These are phyloP conservation scores for Pulveroboletus sp. DNA, from an alignment of 768 basidiomycete genomes.

Conservation along the genomic window DNA sequence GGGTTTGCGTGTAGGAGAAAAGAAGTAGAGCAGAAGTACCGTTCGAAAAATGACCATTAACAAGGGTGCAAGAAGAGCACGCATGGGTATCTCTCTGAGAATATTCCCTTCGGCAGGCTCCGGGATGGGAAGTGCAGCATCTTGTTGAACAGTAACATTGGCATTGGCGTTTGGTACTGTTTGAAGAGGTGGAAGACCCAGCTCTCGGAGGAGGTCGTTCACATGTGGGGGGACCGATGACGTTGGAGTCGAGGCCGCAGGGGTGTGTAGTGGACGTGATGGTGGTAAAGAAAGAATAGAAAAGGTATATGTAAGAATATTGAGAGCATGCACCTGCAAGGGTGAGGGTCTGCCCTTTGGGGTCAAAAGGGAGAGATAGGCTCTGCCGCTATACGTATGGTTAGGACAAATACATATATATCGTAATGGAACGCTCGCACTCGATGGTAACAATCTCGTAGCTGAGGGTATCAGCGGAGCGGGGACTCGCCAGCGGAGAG, in stretches of 20 bases:
- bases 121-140: slow-evolving; percentile 13
- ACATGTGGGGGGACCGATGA: slow-evolving; percentile 44
- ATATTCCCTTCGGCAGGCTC: slow-evolving; percentile 29
- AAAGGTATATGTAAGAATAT: slow-evolving; percentile 36
- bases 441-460: slow-evolving; percentile 27
- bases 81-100: slow-evolving; percentile 55
- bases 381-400: slow-evolving; percentile 24
- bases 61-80: slow-evolving; percentile 63
- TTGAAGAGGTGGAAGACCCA: slow-evolving; percentile 54
- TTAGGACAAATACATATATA: slow-evolving; percentile 2
- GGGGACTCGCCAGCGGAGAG: slow-evolving; percentile 21
- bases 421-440: slow-evolving; percentile 9
- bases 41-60: slow-evolving; percentile 67
- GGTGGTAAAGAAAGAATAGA: slow-evolving; percentile 53
- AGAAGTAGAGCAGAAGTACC: slow-evolving; percentile 66
- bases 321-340: slow-evolving; percentile 54
- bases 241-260: slow-evolving; percentile 24
- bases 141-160: slow-evolving; percentile 17
- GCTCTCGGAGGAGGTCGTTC: slow-evolving; percentile 58
- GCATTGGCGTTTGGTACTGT: slow-evolving; percentile 28
- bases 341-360: slow-evolving; percentile 47
- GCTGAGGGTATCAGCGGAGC: slow-evolving; percentile 24
- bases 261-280: slow-evolving; percentile 33
- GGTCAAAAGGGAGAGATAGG: slow-evolving; percentile 50
- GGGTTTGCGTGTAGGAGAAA: slow-evolving; percentile 70